Conservation (phyloP, 2,329 filamentous ascomycete genomes). For the Calonectria montana region DNA sequence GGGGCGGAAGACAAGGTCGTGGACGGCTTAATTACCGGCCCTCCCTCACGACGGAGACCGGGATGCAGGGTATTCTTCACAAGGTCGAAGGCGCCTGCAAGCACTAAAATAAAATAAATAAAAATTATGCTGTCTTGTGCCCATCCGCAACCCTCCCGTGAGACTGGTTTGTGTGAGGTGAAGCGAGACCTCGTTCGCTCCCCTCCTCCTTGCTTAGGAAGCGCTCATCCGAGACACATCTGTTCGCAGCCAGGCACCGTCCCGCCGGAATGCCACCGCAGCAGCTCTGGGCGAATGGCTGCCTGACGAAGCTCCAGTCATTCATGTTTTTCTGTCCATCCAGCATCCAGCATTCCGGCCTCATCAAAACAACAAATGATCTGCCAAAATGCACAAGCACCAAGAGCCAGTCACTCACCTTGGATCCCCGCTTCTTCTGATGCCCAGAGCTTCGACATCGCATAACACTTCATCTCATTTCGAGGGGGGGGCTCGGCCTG, state of each 20-base stretch:
- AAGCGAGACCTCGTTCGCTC: neutral
- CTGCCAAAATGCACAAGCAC: neutral
- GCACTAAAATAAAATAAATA: conserved; percentile 1
- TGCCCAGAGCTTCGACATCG: conserved; percentile 3
- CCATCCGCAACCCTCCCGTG: neutral
- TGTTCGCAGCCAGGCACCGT: neutral
- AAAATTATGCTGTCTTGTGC: conserved; percentile 7
- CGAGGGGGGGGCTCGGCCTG: neutral
- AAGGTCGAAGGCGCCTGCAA: neutral
- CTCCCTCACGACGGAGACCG: neutral
- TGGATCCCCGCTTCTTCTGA: conserved; percentile 4
- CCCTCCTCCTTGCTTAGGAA: conserved; percentile 1
- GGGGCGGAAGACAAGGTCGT: conserved; percentile 3
- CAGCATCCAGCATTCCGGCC: neutral
- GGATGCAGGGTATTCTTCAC: conserved; percentile 1
- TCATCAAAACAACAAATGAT: neutral
- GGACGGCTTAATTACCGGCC: conserved; percentile 17
- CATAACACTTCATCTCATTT: conserved; percentile 23
- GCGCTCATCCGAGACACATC: neutral
- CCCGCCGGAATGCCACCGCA: conserved; percentile 3
- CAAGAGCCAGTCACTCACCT: neutral
- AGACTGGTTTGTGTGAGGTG: neutral
- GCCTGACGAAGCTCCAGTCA: neutral
- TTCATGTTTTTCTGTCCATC: neutral
- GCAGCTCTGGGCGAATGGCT: neutral